Evolutionary conservation across 257 asterid species (phyloP), one percentile per base, ranked within the genome.

Genomic region (Mentha longifolia): DNA sequence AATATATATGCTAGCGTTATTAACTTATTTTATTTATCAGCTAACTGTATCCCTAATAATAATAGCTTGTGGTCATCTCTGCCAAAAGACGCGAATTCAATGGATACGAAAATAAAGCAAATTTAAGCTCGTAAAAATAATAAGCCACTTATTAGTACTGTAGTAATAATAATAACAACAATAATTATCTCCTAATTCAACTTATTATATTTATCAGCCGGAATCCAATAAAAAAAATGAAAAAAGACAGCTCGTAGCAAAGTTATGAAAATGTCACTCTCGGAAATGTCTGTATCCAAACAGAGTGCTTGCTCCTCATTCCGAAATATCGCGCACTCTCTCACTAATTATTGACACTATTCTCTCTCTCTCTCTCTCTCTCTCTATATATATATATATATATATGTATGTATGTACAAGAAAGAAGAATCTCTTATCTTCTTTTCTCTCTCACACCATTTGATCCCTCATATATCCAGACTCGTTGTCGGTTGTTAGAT

Each of bases 391-490:
- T 39, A 5, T 2, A n/a, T n/a, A n/a, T n/a, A n/a, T n/a, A n/a
- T n/a, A n/a, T n/a, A n/a, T n/a, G n/a, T n/a, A n/a, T n/a, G n/a
- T n/a, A n/a, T n/a, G n/a, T n/a, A n/a, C n/a, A n/a, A n/a, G 7
- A 63, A 51, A 42, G 67, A 62, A 64, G 73, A 70, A 76, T 63
- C 76, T 71, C 69, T 65, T 63, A 70, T 71, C 76, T 74, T 65
- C 56, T 45, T 35, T 39, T 60, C 58, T 58, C 61, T 47, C 77
- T 57, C 65, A 59, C 70, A 37, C 82, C 78, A 61, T 46, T 77
- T 68, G 30, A 50, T 58, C 60, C 62, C 41, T 55, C 68, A 15
- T 31, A 15, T 73, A 68, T 73, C 79, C 70, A 45, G 50, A 54
- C 64, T 9, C 45, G 2, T 61, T 54, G 78, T 77, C 75, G 75